Evolutionary conservation across 2,329 filamentous ascomycete genomes (phyloP), one percentile per base, ranked within the genome.

Genomic region (Penicillium sp.): DNA sequence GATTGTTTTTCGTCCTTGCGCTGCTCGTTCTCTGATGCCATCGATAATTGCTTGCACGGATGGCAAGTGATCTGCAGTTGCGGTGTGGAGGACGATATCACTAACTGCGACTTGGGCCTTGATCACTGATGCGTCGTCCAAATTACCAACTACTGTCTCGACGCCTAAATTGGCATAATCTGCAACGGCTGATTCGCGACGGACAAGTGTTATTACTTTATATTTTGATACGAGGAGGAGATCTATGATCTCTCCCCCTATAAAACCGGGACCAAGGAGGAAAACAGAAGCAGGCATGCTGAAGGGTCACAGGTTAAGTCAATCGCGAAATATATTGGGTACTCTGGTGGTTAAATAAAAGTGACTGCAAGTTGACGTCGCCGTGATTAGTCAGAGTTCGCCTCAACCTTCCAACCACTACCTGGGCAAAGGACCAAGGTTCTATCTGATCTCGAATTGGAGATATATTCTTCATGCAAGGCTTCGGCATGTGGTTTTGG

Each of bases 71-170:
- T 77, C 75, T 4, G 74, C 73, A 4, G 73, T 75, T 12, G 75
- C 75, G 7, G 71, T 75, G 59, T 77, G 74, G 47, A 78, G 63
- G 33, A 72, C 62, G 8, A 75, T 69, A 44, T 77, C 74, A 53
- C 65, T 73, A 15, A 71, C 53, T 2, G 63, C 56, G 13, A 62
- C 64, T 53, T 76, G 70, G 1, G 19, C n/a, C 10, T 12, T 45
- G 24, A 49, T 49, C 13, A 49, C n/a, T 19, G 29, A 35, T 34
- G 29, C 31, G 8, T 49, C 35, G 7, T 49, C 35, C 10, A 49
- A 15, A 5, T 32, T 19, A 7, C 48, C 42, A 28, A 52, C 29
- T 15, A 45, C 46, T 2, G 50, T 12, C n/a, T 42, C 32, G 7
- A 52, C 26, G 42, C 72, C 62, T 5, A 76, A 57, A 34, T 67